Base-by-base conservation (phyloP, 306 rosid genomes). In the Dryas alaskensis region DNA sequence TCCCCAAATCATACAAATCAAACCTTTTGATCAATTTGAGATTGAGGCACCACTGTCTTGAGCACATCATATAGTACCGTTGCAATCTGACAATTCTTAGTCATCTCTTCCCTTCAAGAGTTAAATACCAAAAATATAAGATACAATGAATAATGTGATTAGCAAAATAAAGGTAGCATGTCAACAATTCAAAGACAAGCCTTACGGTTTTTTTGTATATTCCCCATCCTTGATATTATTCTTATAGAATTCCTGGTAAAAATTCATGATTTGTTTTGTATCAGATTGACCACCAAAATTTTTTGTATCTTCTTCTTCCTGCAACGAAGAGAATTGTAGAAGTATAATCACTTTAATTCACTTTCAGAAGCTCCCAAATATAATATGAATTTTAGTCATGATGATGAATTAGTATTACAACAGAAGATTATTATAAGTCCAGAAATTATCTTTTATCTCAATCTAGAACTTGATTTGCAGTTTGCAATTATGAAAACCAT, bases 71-170 rank as follows among this genome's bases (percentile, higher is more conserved):
- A 88, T 73, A 95, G 85, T 8, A 90, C 98, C 1, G 86, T 73
- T 54, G 97, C 98, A 83, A 85, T 92, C 84, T 88, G 96, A 81
- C 79, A 79, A 74, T 72, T 78, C 84, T 83, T 92, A 48, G 89
- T 90, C 92, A 92, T 92, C 83, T 95, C 99, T 89, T 92, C 99
- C 83, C 99, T 94, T 79, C 83, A 88, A 67, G 67, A 73, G 48
- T 54, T 77, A 69, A 59, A 79, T 37, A 79, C 8, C 5, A 49
- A 62, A 77, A 16, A 44, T 10, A 37, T 7, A 70, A 67, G 61
- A 47, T 16, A 54, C 40, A 63, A 47, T 8, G 42, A 54, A 62
- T 52, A 49, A 78, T 60, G 62, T 49, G 57, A 79, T 40, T 80
- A 70, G 50, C 45, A 73, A 59, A 79, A 70, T 31, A 53, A 65